Evolutionary conservation across 805 yeast genomes (phyloP).

Genomic region (Candida ficus): DNA sequence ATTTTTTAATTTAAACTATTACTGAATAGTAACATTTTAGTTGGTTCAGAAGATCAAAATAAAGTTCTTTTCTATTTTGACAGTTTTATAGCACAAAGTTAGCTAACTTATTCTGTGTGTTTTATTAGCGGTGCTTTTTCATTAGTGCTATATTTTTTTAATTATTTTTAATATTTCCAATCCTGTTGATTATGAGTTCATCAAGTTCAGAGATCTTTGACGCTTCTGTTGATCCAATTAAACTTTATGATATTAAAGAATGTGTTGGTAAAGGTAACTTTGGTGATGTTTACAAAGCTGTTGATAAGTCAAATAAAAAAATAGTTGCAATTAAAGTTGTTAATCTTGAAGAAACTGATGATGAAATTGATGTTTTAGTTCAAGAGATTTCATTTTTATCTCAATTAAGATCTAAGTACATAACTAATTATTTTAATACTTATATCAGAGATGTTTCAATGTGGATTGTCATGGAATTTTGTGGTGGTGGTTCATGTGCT

Average conservation of each 20-base stretch:
- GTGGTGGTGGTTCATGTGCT: conserved; percentile 91
- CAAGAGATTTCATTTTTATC: conserved; percentile 78
- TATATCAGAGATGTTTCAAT: conserved; percentile 58
- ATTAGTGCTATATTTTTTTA: neutral
- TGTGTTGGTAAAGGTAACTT: conserved; percentile 82
- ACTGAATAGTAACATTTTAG: too few relatives aligned
- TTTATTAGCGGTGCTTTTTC: too few relatives aligned
- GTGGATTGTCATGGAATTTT: conserved; percentile 93
- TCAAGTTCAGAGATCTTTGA: conserved; percentile 1
- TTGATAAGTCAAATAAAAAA: conserved; percentile 26
- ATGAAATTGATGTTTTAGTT: conserved; percentile 63
- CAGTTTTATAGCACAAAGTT: too few relatives aligned
- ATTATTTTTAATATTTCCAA: too few relatives aligned
- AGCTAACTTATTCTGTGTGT: too few relatives aligned
- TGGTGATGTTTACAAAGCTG: conserved; percentile 78
- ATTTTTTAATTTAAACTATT: too few relatives aligned
- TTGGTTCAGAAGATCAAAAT: too few relatives aligned
- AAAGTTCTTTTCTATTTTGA: too few relatives aligned
- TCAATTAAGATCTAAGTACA: conserved; percentile 51
- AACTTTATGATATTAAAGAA: conserved; percentile 34
- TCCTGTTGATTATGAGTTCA: conserved; percentile 7
- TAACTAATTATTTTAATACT: conserved; percentile 65
- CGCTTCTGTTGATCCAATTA: conserved; percentile 21
- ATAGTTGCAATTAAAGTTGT: conserved; percentile 84
- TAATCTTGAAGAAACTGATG: conserved; percentile 72